These are phyloP conservation scores for Globisporangium barbulae DNA, from an alignment of 352 stramenopile species.

Conservation along the genomic window DNA sequence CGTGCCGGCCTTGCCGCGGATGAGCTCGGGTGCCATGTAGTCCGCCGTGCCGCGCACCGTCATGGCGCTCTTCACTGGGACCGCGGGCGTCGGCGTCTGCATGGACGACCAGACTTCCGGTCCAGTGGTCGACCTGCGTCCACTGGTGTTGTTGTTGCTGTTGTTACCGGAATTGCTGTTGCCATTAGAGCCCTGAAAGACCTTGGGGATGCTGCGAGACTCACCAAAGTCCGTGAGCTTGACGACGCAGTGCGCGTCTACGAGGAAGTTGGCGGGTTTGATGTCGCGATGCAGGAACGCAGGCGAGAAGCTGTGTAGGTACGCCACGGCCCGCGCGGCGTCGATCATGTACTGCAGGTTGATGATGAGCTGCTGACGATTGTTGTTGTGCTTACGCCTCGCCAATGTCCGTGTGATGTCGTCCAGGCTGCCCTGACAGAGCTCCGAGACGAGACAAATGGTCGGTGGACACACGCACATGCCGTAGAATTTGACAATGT, in stretches of 20 bases:
- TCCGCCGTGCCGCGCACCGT: slow-evolving; percentile 74
- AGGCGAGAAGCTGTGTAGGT: slow-evolving; percentile 71
- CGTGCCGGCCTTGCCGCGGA: slow-evolving; percentile 62
- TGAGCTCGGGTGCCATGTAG: slow-evolving; percentile 83
- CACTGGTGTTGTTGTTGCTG: slow-evolving; percentile 9
- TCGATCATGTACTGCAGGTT: slow-evolving; percentile 70
- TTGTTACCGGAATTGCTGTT: slow-evolving; percentile 1
- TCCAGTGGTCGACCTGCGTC: not conserved
- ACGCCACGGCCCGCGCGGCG: slow-evolving; percentile 54
- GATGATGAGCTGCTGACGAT: slow-evolving; percentile 37
- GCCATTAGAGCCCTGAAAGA: slow-evolving; percentile 26
- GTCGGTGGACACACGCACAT: slow-evolving; percentile 79
- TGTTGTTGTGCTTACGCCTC: slow-evolving; percentile 17
- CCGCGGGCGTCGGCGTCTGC: slow-evolving; percentile 2
- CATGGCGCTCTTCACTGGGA: slow-evolving; percentile 29
- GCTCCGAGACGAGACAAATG: slow-evolving; percentile 66
- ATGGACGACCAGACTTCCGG: slow-evolving; percentile 12
- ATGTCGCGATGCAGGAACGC: slow-evolving; percentile 71
- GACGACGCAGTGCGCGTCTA: slow-evolving; percentile 46
- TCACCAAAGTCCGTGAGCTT: slow-evolving; percentile 73
- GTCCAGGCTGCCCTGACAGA: slow-evolving; percentile 46
- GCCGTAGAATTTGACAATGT: slow-evolving; percentile 82
- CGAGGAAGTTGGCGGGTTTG: slow-evolving; percentile 64
- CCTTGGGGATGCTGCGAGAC: slow-evolving; percentile 20
- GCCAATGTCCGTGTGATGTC: slow-evolving; percentile 33